phyloP scores from a whole-genome alignment of 1,284 basidiomycete genomes.

The Apiotrichum mycotoxinovorans region DNA sequence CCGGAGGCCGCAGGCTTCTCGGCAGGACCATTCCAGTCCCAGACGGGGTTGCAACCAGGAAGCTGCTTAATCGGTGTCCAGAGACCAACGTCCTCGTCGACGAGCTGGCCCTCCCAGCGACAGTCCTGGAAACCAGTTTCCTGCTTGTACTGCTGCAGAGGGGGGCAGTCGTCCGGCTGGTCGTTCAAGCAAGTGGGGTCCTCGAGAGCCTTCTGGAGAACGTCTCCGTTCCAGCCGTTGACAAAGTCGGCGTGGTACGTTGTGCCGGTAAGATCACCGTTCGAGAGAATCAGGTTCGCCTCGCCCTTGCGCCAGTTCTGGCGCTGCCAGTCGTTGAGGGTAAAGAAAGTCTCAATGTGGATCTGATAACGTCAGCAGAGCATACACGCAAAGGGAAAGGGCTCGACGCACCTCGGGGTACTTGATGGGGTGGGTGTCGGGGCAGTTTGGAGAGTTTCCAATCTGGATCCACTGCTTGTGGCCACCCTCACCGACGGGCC shows the following conservation, averaged over 20 bases:
- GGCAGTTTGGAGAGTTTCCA: not conserved
- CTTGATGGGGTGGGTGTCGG: constrained; percentile 19
- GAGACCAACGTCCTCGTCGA: constrained; percentile 19
- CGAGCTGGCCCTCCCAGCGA: not conserved
- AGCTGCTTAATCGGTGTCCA: constrained; percentile 17
- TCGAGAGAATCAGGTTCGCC: constrained; percentile 36
- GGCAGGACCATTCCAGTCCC: constrained; percentile 9
- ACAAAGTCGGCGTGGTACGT: constrained; percentile 43
- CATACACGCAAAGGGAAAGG: constrained; percentile 3
- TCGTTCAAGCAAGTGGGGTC: not conserved
- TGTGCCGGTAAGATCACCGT: constrained; percentile 37
- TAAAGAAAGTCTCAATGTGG: not conserved
- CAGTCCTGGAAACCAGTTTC: not conserved
- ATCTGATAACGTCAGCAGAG: constrained; percentile 11
- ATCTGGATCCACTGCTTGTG: not conserved
- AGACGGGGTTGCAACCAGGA: constrained; percentile 11
- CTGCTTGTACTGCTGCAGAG: not conserved
- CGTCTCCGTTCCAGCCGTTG: constrained; percentile 19
- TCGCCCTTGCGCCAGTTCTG: constrained; percentile 17
- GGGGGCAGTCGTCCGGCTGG: not conserved
- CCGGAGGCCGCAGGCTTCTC: not conserved
- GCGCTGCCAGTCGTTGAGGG: not conserved
- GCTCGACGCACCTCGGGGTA: constrained; percentile 44
- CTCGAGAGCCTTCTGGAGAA: constrained; percentile 17
- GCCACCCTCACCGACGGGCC: constrained; percentile 23